Evolutionary conservation across 2,329 filamentous ascomycete species (phyloP), one percentile per base, ranked within the genome.

Genomic region (Canariomyces notabilis): DNA sequence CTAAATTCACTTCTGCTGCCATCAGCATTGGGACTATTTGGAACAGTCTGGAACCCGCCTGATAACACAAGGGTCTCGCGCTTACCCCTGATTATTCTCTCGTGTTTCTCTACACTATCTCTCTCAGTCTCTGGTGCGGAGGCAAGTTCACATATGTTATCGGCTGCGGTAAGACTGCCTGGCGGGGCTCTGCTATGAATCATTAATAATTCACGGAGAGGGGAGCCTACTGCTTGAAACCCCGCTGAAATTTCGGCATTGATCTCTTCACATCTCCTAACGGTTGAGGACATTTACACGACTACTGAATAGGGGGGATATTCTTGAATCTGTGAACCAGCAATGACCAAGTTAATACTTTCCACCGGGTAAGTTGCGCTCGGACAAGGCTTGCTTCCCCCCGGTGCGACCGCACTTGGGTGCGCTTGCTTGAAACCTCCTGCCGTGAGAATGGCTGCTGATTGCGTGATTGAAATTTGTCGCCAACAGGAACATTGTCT

Each of bases 401-500:
- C n/a, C n/a, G n/a, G n/a, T n/a, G n/a, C 18, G 23, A 18, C 22
- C 7, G 6, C 12, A 38, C 26, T 22, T 36, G 21, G 33, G 23
- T 18, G 4, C 39, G 14, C 26, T 44, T 46, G 37, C 26, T 42
- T 37, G 42, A n/a, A n/a, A n/a, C n/a, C n/a, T n/a, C n/a, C n/a
- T n/a, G n/a, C n/a, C n/a, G n/a, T n/a, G n/a, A 51, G 42, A 37
- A 41, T 37, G 44, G 44, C 45, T 49, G 54, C 57, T 59, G 54
- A 60, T 60, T 53, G 48, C 52, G 52, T 54, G 52, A 45, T 51
- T 50, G 20, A 19, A 31, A 47, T 46, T 35, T 50, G 37, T n/a
- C n/a, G n/a, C n/a, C n/a, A n/a, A n/a, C 58, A 80, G 77, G 62
- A 96, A 95, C 72, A 85, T 95, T 64, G 88, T 95, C 77, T 84